phyloP scores from a whole-genome alignment of 768 basidiomycete species.

The Leccinum sublutescens region DNA sequence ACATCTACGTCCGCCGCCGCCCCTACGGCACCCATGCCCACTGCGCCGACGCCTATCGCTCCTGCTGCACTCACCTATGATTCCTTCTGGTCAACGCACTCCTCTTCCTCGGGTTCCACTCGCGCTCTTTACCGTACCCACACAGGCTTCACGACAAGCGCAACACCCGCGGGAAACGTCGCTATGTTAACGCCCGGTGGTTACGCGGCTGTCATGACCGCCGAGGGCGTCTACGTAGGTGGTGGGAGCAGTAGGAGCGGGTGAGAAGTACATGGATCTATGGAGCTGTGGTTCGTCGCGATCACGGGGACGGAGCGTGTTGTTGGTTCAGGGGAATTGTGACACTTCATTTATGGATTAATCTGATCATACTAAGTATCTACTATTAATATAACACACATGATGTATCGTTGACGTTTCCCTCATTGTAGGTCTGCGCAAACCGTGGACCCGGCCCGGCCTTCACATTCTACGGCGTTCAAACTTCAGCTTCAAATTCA shows the following conservation, averaged over 20 bases:
- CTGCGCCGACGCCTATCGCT: conserved; percentile 10
- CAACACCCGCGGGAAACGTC: conserved; percentile 25
- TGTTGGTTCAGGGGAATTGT: background rate
- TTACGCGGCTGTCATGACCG: conserved; percentile 31
- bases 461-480: background rate
- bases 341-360: conserved; percentile 21
- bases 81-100: conserved; percentile 61
- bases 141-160: conserved; percentile 28
- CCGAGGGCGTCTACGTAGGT: conserved; percentile 33
- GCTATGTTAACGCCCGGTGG: conserved; percentile 35
- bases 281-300: background rate
- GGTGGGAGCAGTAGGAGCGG: conserved; percentile 14
- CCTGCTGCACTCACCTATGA: conserved; percentile 51
- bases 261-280: background rate
- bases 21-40: background rate
- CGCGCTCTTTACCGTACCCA: conserved; percentile 32
- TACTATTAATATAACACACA: conserved; percentile 15
- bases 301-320: background rate
- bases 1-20: background rate
- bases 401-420: background rate
- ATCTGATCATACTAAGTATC: conserved; percentile 21
- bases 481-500: background rate
- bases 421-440: background rate
- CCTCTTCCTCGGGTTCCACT: conserved; percentile 28
- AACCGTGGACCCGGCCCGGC: background rate